Evolutionary conservation across 495 filamentous ascomycete species (phyloP), one percentile per base, ranked within the genome.

Genomic region (Aspergillus heteromorphus): DNA sequence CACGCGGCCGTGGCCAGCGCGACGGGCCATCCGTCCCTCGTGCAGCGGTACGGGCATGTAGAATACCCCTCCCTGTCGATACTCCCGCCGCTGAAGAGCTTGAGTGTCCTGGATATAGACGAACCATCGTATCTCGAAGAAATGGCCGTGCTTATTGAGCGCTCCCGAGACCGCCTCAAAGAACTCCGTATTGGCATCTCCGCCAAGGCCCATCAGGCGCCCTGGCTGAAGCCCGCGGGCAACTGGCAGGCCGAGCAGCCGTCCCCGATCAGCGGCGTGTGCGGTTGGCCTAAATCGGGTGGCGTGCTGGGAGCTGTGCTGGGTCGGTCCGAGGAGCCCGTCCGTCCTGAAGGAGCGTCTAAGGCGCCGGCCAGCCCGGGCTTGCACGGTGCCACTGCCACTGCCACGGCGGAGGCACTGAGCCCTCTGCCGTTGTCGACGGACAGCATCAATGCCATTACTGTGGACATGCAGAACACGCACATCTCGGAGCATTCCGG

Each of bases 11-110:
- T 53, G 1, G 42, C 43, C 17, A 38, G 65, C 0, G 45, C 54
- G 23, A 17, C 41, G 7, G 11, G 58, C 19, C 34, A 49, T 14
- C 41, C 58, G 6, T 58, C 62, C 10, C 56, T 73, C 10, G 51
- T 65, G 1, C 59, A 71, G 36, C 75, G 67, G 40, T 77, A 73
- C 59, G 71, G 57, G 40, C 76, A 79, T 48, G 86, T 91, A 21
- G 89, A 96, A 67, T 87, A 89, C 48, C 92, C 92, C 0, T 90
- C 88, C 6, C 87, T 97, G 61, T 95, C 88, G 53, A 81, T 92
- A 14, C 74, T 97, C 4, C 89, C 89, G 13, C 81, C 91, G 2
- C 73, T 97, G 47, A 87, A 83, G 67, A 91, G 85, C 59, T 70
- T 96, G 53, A 88, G 81, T 21, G 91, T 93, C 9, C 76, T 97